Base-by-base conservation (phyloP, 2,329 filamentous ascomycete species). In the Neofusicoccum laricinum region DNA sequence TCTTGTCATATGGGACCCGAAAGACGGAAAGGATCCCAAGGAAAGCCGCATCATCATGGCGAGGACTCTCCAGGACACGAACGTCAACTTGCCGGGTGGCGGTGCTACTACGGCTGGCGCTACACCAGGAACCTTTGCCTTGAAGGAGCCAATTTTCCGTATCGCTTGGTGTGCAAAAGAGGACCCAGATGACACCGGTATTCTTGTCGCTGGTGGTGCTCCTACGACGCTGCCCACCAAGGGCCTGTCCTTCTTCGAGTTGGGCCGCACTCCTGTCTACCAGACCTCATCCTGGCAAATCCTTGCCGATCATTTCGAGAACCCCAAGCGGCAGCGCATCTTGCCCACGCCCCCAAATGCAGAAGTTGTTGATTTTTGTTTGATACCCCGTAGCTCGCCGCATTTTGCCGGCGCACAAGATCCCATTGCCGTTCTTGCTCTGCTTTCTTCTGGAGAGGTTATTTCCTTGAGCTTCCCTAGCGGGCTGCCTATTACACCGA, bases 101-200 rank as follows among this genome's bases (percentile, higher is more conserved):
- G 76, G 74, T 4, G 74, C 71, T 70, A 79, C 75, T 21, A 79
- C 73, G 64, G 75, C 76, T 34, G 76, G 77, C 6, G 78, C 75
- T n/a, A 71, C 76, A 0, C 77, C 83, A 3, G 82, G 82, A 1
- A 82, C 81, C 0, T 80, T 88, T 46, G 82, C 83, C 15, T 77
- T 89, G 14, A 89, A 90, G 66, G 89, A 91, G 63, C 92, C 92
- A 0, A 90, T 94, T 66, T 86, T 87, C 66, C 88, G 88, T 67
- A 87, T 98, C 64, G 85, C 88, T 1, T 99, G 95, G 95, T 99
- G 95, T 78, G 94, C 92, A 64, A 97, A 97, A 75, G 85, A 89
- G 66, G 96, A 98, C 72, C 90, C 93, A 0, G 95, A 99, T 71
- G 94, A 99, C 71, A 98, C 93, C 17, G 94, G 89, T 1, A 82